Evolutionary conservation across 2,329 filamentous ascomycete genomes (phyloP).

Genomic region (Penicillium polonicum): DNA sequence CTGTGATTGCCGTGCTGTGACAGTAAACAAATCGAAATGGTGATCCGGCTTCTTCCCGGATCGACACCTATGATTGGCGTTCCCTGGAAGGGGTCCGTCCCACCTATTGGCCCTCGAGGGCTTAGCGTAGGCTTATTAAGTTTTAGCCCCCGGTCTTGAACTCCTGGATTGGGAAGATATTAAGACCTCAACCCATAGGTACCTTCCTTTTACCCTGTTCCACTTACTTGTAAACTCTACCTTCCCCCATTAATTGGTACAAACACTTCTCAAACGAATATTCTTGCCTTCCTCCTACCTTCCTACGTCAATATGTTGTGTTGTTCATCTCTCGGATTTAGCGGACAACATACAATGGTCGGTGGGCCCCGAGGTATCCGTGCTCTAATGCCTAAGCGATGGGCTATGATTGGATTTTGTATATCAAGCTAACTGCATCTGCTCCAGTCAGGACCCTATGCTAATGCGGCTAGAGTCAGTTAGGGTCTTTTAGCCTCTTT

Average conservation of each 20-base stretch:
- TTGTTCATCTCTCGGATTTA: neutral
- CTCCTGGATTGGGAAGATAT: neutral
- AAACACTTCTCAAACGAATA: neutral
- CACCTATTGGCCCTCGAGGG: neutral
- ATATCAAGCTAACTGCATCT: neutral
- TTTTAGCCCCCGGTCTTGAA: neutral
- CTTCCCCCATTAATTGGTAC: neutral
- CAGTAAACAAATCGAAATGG: neutral
- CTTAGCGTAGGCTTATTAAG: neutral
- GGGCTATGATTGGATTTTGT: constrained; percentile 2
- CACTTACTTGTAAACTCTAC: neutral
- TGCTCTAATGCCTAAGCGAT: neutral
- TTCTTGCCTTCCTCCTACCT: neutral
- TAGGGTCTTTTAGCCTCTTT: constrained; percentile 10
- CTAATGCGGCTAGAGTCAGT: constrained; percentile 6
- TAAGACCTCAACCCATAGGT: neutral
- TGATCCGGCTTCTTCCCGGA: constrained; percentile 3
- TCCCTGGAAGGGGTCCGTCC: neutral
- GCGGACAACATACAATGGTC: neutral
- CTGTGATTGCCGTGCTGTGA: too few species aligned
- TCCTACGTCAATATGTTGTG: neutral
- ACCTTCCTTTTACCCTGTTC: neutral
- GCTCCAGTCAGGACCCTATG: constrained; percentile 8
- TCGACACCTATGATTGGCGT: neutral
- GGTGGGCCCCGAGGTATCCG: constrained; percentile 1